Conservation (phyloP, 2,329 filamentous ascomycete species). For the Scytalidium lignicola region DNA sequence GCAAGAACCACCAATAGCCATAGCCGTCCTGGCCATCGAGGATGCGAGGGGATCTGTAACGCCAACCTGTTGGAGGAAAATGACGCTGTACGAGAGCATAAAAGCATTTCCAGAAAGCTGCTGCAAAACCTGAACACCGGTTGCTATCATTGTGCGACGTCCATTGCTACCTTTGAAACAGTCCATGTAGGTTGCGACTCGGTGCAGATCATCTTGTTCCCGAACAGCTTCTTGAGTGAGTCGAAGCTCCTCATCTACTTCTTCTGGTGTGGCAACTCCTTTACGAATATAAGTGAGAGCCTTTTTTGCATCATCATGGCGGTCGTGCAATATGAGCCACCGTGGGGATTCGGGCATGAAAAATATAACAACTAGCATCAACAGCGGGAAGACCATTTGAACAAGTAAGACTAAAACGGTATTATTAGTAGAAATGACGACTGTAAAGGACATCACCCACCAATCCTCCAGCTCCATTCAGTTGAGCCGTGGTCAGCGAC, state of each 20-base stretch:
- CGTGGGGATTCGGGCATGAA: constrained; percentile 67
- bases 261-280: too few species aligned
- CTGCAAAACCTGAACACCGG: constrained; percentile 12
- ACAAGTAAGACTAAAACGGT: too few species aligned
- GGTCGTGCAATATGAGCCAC: constrained; percentile 61
- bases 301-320: constrained; percentile 53
- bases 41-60: background rate
- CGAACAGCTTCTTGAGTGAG: background rate
- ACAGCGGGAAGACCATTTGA: too few species aligned
- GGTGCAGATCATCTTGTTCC: background rate
- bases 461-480: too few species aligned
- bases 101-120: constrained; percentile 16
- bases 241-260: too few species aligned
- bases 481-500: too few species aligned
- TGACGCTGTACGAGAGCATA: constrained; percentile 12
- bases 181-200: constrained; percentile 3
- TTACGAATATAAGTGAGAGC: too few species aligned
- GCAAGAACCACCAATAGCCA: too few species aligned
- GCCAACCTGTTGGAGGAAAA: constrained; percentile 1
- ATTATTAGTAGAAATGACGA: too few species aligned
- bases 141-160: constrained; percentile 6
- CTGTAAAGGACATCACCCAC: too few species aligned
- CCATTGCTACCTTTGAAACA: constrained; percentile 6
- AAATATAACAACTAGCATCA: too few species aligned
- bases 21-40: too few species aligned